Conservation (phyloP, 805 yeast species). For the Metschnikowia gelsemii region DNA sequence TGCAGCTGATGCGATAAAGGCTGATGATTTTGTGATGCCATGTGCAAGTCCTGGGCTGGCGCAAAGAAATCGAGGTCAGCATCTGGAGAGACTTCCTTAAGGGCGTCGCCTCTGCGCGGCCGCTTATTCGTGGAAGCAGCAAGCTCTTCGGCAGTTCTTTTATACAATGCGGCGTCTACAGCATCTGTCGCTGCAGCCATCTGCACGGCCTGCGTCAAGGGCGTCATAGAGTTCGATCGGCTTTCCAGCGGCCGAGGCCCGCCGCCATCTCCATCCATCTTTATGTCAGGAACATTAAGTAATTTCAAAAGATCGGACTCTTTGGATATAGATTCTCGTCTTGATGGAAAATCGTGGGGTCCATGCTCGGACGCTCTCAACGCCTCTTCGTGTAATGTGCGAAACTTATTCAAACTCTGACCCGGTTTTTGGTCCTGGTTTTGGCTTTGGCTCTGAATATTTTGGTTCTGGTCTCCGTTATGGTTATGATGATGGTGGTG, state of each 20-base stretch:
- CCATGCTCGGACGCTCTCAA: not conserved
- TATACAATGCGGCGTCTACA: constrained; percentile 5
- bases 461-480: too few relatives aligned
- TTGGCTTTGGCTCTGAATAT: too few relatives aligned
- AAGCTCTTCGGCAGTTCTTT: constrained; percentile 11
- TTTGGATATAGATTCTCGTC: constrained; percentile 10
- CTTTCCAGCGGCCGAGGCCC: not conserved
- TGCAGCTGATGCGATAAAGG: too few relatives aligned
- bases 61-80: constrained; percentile 73
- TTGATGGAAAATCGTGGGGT: not conserved
- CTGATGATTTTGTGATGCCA: too few relatives aligned
- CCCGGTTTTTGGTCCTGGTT: too few relatives aligned
- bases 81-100: too few relatives aligned
- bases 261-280: constrained; percentile 1
- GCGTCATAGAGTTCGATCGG: constrained; percentile 28
- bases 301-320: constrained; percentile 47
- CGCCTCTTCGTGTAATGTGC: not conserved
- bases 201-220: constrained; percentile 43
- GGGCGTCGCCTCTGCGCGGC: too few relatives aligned
- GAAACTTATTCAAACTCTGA: too few relatives aligned
- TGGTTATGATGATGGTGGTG: constrained; percentile 32
- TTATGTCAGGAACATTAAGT: constrained; percentile 33
- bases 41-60: constrained; percentile 36
- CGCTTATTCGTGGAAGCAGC: constrained; percentile 11
- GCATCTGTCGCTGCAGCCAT: constrained; percentile 34